These are phyloP conservation scores for Piromyces sp. DNA, from an alignment of 192 early-diverging fungal species.

Conservation along the genomic window DNA sequence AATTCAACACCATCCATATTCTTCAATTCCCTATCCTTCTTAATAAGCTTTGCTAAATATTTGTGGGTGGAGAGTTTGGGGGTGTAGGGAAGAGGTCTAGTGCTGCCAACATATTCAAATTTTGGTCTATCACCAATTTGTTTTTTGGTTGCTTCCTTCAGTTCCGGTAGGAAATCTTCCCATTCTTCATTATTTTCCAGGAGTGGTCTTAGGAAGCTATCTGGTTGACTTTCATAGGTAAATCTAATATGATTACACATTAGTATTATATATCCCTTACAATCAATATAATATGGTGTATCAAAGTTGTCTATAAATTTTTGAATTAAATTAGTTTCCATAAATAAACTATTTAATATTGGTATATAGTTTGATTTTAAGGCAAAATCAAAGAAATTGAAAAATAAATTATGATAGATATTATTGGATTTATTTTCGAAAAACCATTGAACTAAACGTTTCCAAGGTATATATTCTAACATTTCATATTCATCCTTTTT, in stretches of 20 bases:
- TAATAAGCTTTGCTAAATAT: not conserved
- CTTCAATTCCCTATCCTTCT: not conserved
- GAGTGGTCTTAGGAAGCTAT: not conserved
- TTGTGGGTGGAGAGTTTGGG: not conserved
- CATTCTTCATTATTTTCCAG: not conserved
- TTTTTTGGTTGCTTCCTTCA: not conserved
- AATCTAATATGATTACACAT: not conserved
- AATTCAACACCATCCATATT: not conserved
- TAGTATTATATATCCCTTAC: not conserved
- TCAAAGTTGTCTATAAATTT: not conserved
- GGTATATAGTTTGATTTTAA: not conserved
- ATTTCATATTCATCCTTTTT: not conserved
- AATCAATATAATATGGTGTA: not conserved
- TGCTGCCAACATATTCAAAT: not conserved
- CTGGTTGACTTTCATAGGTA: not conserved
- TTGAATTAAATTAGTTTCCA: not conserved
- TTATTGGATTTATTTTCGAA: not conserved
- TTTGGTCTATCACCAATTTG: not conserved
- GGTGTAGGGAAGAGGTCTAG: not conserved
- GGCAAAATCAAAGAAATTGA: not conserved
- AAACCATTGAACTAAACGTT: not conserved
- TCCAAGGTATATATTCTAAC: not conserved
- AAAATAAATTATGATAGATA: not conserved
- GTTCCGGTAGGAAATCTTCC: not conserved
- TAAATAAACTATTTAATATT: not conserved